phyloP scores from a whole-genome alignment of 768 basidiomycete species.

The Cystobasidium onofrii region DNA sequence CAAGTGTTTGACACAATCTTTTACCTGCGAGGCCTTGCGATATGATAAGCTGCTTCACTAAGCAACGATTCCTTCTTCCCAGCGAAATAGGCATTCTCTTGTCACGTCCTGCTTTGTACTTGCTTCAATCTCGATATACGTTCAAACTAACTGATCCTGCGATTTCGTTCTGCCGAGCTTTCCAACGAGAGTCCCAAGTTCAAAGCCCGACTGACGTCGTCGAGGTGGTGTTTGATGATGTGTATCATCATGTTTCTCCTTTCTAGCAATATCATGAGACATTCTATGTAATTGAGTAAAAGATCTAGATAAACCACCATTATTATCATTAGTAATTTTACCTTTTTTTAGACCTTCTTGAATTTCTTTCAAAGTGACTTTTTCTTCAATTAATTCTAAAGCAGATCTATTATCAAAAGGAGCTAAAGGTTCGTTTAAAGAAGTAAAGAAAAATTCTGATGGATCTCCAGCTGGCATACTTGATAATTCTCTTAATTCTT shows the following conservation, averaged over 20 bases:
- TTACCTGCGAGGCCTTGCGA: too few species aligned
- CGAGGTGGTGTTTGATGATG: background rate
- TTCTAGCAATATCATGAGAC: background rate
- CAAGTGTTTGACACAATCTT: too few species aligned
- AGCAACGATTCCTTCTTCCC: too few species aligned
- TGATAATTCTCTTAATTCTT: conserved; percentile 17
- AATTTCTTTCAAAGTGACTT: background rate
- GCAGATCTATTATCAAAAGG: conserved; percentile 13
- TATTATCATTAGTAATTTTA: background rate
- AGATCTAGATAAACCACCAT: background rate
- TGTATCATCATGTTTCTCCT: background rate
- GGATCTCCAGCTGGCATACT: background rate
- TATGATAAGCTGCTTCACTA: too few species aligned
- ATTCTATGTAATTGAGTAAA: background rate
- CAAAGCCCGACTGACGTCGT: background rate
- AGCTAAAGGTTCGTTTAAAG: conserved; percentile 16
- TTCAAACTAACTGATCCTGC: background rate
- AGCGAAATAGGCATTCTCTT: too few species aligned
- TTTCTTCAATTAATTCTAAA: background rate
- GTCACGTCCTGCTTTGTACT: background rate
- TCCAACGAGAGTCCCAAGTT: background rate
- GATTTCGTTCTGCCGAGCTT: background rate
- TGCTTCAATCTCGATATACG: background rate
- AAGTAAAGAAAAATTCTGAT: conserved; percentile 16
- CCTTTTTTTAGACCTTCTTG: background rate